A percentile compares a stretch with the other conserved stretches of the same genome.
Evolutionary conservation across 2,329 filamentous ascomycete genomes (phyloP).

Genomic region (Chaetomium sp.): DNA sequence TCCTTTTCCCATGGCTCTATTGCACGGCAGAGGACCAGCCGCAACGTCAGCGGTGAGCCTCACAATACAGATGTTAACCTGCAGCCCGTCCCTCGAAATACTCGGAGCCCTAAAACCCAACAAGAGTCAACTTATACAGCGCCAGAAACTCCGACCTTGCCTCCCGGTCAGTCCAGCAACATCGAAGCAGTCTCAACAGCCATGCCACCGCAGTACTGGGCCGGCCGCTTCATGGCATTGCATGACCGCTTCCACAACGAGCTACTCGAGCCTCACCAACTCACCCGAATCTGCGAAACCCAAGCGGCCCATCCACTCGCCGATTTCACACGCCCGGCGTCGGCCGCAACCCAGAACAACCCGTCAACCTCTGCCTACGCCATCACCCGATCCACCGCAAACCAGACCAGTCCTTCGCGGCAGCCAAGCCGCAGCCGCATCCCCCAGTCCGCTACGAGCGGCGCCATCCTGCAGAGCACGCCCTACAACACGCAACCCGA

Average conservation of each 20-base stretch:
- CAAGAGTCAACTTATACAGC: constrained; percentile 2
- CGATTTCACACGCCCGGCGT: not conserved
- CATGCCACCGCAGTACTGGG: constrained; percentile 60
- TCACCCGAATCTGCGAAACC: constrained; percentile 32
- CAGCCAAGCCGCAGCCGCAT: constrained; percentile 27
- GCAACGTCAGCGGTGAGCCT: constrained; percentile 26
- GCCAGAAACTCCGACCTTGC: not conserved
- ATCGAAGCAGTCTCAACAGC: constrained; percentile 44
- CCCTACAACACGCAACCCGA: not conserved
- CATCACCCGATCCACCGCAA: constrained; percentile 19
- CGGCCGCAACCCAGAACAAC: constrained; percentile 27
- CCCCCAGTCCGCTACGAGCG: constrained; percentile 34
- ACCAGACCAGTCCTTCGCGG: not conserved
- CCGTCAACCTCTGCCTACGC: constrained; percentile 32
- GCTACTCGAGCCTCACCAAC: constrained; percentile 32
- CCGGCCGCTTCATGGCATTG: constrained; percentile 60
- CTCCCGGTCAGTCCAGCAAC: constrained; percentile 31
- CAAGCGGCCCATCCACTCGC: constrained; percentile 13
- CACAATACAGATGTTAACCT: not conserved
- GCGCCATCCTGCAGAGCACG: constrained; percentile 27
- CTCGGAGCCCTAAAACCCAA: not conserved
- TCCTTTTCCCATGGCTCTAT: constrained; percentile 31
- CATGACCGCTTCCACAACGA: constrained; percentile 57
- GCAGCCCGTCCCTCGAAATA: not conserved
- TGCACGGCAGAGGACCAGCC: constrained; percentile 21